Evolutionary conservation across 176 grass and related monocot species (phyloP).

Genomic region (Oryza officinalis): DNA sequence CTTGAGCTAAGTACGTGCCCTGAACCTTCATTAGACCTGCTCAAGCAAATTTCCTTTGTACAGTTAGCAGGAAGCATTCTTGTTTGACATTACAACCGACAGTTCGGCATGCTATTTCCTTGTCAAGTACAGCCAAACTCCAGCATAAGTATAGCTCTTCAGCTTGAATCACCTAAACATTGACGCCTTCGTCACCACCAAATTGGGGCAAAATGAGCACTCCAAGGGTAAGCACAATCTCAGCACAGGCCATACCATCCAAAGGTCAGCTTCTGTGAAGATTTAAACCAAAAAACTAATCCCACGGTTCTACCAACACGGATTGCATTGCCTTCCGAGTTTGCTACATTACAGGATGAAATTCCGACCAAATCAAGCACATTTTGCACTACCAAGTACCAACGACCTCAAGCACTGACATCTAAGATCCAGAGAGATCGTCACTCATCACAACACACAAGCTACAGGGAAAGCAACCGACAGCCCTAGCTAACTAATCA

Average conservation of each 20-base stretch:
- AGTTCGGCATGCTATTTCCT: neutral
- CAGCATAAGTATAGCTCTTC: conserved; percentile 1
- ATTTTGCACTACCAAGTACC: conserved; percentile 1
- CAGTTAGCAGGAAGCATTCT: neutral
- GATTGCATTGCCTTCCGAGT: neutral
- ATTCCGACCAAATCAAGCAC: conserved; percentile 3
- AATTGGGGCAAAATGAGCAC: neutral
- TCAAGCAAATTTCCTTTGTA: neutral
- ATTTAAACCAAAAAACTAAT: neutral
- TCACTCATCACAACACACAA: neutral
- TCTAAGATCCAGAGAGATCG: conserved; percentile 22
- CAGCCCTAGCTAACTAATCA: neutral
- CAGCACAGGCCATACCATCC: neutral
- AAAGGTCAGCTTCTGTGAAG: neutral
- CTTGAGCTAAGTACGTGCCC: neutral
- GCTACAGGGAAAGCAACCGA: neutral
- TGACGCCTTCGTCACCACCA: neutral
- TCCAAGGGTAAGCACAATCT: neutral
- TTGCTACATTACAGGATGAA: neutral
- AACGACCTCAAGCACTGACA: neutral
- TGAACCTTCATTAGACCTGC: neutral
- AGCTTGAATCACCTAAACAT: neutral
- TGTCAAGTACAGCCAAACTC: neutral
- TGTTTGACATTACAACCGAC: neutral
- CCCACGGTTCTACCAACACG: neutral